These are phyloP conservation scores for Paramarasmius palmivorus DNA, from an alignment of 1,284 basidiomycete genomes.

Conservation along the genomic window DNA sequence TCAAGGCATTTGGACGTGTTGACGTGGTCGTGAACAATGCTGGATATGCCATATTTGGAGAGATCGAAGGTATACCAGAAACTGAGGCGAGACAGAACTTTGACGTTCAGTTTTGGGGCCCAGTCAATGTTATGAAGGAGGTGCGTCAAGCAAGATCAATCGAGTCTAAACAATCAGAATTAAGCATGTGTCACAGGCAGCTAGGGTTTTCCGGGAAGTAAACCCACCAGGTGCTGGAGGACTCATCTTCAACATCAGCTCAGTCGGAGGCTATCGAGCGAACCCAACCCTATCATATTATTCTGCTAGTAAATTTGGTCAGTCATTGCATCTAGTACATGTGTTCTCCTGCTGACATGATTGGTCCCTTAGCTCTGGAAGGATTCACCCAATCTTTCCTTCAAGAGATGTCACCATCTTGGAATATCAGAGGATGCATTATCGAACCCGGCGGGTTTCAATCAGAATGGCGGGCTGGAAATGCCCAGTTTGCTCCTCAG, in stretches of 20 bases:
- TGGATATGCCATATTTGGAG: slow-evolving; percentile 29
- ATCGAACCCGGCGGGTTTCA: slow-evolving; percentile 36
- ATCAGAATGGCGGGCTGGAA: slow-evolving; percentile 29
- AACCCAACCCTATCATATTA: slow-evolving; percentile 29
- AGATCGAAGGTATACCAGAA: slow-evolving; percentile 30
- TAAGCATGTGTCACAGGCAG: slow-evolving; percentile 9
- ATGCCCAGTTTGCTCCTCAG: slow-evolving; percentile 23
- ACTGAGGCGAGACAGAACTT: slow-evolving; percentile 26
- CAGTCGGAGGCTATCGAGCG: slow-evolving; percentile 30
- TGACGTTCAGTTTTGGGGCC: slow-evolving; percentile 37
- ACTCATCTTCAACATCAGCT: slow-evolving; percentile 33
- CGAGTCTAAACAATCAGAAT: background rate
- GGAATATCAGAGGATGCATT: slow-evolving; percentile 41
- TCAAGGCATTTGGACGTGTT: slow-evolving; percentile 34
- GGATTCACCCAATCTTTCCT: slow-evolving; percentile 32
- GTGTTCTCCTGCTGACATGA: background rate
- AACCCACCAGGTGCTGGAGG: slow-evolving; percentile 27
- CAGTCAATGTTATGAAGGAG: slow-evolving; percentile 29
- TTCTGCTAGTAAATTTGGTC: slow-evolving; percentile 34
- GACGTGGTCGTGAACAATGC: slow-evolving; percentile 43
- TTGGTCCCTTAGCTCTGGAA: slow-evolving; percentile 29
- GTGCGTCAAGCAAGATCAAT: slow-evolving; percentile 5
- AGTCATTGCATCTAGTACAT: slow-evolving; percentile 4
- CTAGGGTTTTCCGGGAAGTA: slow-evolving; percentile 23
- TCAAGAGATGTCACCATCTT: slow-evolving; percentile 34